Conservation (phyloP, 148 eudicot genomes). For the Rhododendron simsii region DNA sequence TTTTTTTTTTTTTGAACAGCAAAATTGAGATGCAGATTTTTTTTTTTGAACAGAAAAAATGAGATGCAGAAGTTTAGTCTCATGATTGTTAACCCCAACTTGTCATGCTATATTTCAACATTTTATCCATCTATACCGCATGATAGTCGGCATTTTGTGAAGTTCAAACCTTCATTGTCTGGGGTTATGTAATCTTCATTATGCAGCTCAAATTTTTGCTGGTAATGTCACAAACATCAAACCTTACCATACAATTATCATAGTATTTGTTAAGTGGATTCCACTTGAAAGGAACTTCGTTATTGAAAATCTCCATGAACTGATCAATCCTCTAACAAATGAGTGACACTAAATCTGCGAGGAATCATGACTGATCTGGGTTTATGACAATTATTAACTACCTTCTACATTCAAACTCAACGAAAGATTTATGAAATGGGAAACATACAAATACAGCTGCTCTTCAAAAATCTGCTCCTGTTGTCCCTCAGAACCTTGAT, state of each 20-base stretch:
- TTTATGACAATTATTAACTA: background rate
- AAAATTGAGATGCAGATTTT: background rate
- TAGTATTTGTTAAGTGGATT: background rate
- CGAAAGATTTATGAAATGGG: background rate
- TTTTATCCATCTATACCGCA: background rate
- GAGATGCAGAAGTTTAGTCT: background rate
- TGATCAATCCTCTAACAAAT: background rate
- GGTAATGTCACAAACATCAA: background rate
- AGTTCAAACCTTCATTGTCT: background rate
- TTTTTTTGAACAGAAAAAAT: background rate
- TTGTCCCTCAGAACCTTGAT: constrained; percentile 1
- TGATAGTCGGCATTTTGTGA: background rate
- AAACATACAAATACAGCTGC: background rate
- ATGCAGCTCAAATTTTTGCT: background rate
- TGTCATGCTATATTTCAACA: background rate
- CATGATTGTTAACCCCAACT: background rate
- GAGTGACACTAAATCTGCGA: background rate
- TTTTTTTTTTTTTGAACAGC: too few species aligned
- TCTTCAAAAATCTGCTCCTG: constrained; percentile 12
- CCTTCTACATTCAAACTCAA: background rate
- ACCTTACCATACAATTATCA: background rate
- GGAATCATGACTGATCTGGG: background rate
- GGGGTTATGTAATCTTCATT: background rate
- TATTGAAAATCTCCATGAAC: background rate
- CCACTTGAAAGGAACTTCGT: background rate